A percentile compares a stretch with the other conserved stretches of the same genome.
Conservation (phyloP, 176 grass and related monocot species). For the sorghum (Sorghum bicolor) region Sorghum_bicolor_NCBIv3 NC_012875.2:46634001-46634500, state of each 20-base stretch:
- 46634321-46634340: neutral
- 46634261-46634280: accelerated
- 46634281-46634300: neutral
- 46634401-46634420: too few relatives aligned
- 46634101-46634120: too few relatives aligned
- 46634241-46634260: neutral
- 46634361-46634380: too few relatives aligned
- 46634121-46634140: too few relatives aligned
- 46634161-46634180: neutral
- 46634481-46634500: neutral
- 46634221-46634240: neutral
- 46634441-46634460: neutral
- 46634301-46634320: neutral
- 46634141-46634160: too few relatives aligned
- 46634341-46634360: neutral
- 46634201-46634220: neutral
- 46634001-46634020: conserved; percentile 30
- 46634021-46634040: conserved; percentile 60
- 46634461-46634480: neutral
- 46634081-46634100: too few relatives aligned
- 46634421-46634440: too few relatives aligned
- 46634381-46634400: neutral
- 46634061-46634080: neutral
- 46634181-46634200: too few relatives aligned
- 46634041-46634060: neutral